Conservation (phyloP, 2,329 filamentous ascomycete genomes). For the Alternaria sp. region DNA sequence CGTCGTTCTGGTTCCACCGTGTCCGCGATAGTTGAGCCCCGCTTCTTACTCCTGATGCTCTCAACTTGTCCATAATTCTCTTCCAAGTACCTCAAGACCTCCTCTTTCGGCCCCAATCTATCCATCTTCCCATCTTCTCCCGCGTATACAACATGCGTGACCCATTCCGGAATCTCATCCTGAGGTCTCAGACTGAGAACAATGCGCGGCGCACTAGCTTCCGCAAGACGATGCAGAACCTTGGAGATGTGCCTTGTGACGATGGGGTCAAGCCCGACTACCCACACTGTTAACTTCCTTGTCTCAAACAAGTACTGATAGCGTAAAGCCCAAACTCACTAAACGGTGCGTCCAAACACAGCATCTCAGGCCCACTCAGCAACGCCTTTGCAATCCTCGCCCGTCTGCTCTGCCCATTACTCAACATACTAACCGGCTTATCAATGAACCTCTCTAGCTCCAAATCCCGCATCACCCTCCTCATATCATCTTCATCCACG, state of each 20-base stretch:
- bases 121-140: slow-evolving; percentile 71
- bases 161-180: slow-evolving; percentile 87
- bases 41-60: slow-evolving; percentile 4
- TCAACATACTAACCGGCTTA: slow-evolving; percentile 87
- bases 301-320: background rate
- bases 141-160: slow-evolving; percentile 81
- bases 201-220: slow-evolving; percentile 72
- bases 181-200: slow-evolving; percentile 83
- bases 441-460: slow-evolving; percentile 73
- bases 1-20: slow-evolving; percentile 42
- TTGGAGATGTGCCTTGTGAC: slow-evolving; percentile 76
- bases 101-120: slow-evolving; percentile 70
- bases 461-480: slow-evolving; percentile 73
- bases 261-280: slow-evolving; percentile 86
- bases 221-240: slow-evolving; percentile 73
- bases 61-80: slow-evolving; percentile 39
- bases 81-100: slow-evolving; percentile 63
- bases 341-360: slow-evolving; percentile 88
- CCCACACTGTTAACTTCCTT: background rate
- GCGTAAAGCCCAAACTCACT: slow-evolving; percentile 58
- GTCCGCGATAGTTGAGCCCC: slow-evolving; percentile 34
- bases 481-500: slow-evolving; percentile 60
- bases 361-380: slow-evolving; percentile 76
- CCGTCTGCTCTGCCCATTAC: slow-evolving; percentile 89
- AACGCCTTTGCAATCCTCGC: slow-evolving; percentile 89